phyloP scores from a whole-genome alignment of 2,329 filamentous ascomycete genomes.

The Fusarium camptoceras region DNA sequence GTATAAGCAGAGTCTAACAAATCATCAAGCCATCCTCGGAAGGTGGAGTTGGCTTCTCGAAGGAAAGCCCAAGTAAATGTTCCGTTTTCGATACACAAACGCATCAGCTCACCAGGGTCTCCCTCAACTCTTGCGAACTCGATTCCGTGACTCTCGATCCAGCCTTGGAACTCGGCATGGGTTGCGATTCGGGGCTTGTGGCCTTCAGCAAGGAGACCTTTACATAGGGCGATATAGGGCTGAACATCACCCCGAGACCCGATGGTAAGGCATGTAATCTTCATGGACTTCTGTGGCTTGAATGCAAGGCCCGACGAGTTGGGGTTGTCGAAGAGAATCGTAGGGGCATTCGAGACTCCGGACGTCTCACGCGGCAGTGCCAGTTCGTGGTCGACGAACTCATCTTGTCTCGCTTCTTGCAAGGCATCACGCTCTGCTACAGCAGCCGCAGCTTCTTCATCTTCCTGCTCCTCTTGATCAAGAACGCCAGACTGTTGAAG shows the following conservation, averaged over 20 bases:
- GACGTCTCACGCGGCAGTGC: slow-evolving; percentile 61
- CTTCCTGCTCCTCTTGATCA: slow-evolving; percentile 74
- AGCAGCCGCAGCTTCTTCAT: slow-evolving; percentile 79
- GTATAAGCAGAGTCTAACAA: slow-evolving; percentile 83
- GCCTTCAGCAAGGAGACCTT: slow-evolving; percentile 87
- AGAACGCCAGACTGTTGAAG: slow-evolving; percentile 77
- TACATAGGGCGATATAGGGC: slow-evolving; percentile 96
- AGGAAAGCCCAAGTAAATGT: slow-evolving; percentile 96
- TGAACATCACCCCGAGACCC: slow-evolving; percentile 96
- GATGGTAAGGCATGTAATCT: slow-evolving; percentile 93
- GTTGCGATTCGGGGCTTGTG: slow-evolving; percentile 91
- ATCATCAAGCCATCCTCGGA: slow-evolving; percentile 94
- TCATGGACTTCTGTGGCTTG: slow-evolving; percentile 82
- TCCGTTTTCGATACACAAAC: slow-evolving; percentile 94
- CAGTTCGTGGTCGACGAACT: slow-evolving; percentile 63
- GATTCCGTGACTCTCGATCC: slow-evolving; percentile 93
- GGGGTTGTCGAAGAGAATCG: slow-evolving; percentile 90
- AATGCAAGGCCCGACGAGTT: slow-evolving; percentile 90
- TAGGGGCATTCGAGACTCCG: slow-evolving; percentile 68
- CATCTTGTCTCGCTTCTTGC: slow-evolving; percentile 74
- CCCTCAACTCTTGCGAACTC: slow-evolving; percentile 90
- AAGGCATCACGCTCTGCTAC: slow-evolving; percentile 85
- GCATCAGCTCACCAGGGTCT: slow-evolving; percentile 94
- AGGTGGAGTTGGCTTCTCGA: slow-evolving; percentile 85
- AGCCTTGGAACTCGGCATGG: slow-evolving; percentile 87